Base-by-base conservation (phyloP, 768 basidiomycete species). In the Tricholoma saponaceum region DNA sequence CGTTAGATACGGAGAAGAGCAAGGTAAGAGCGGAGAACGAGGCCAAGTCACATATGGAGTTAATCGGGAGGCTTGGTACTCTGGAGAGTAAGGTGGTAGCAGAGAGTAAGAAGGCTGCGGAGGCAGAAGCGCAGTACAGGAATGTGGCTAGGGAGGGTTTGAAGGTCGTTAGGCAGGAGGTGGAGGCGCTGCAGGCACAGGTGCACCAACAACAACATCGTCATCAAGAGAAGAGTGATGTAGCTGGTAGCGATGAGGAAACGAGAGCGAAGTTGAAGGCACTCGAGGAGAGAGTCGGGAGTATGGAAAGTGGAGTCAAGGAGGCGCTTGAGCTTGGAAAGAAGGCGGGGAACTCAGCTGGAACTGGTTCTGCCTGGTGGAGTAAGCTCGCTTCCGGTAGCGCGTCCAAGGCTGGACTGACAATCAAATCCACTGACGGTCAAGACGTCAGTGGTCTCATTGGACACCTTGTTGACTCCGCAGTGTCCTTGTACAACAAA, bases 381-480 rank as follows among this genome's bases (percentile, higher is more conserved):
- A 80, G 77, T 70, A 90, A 87, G 66, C 69, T 85, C 12, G 78
- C 78, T 13, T 75, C 83, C 0, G 77, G 75, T 26, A 72, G 74
- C 23, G 62, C 60, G 7, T 51, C 61, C 46, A 79, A 78, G 41
- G 71, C 75, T 6, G 76, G 76, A 13, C 58, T 90, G 46, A 83
- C 74, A 28, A 86, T 92, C 78, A 89, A 86, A 69, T 83, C 87
- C 1, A 71, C 82, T 16, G 89, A 90, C 57, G 92, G 92, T 0
- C 83, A 87, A 57, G 92, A 83, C 58, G 75, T 80, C 44, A 86
- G 88, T 0, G 74, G 79, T 12, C 76, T 94, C 58, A 86, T 98
- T 60, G 78, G 78, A 26, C 78, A 84, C 30, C 79, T 97, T 51
- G 90, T 98, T 65, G 86, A 93, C 58, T 74, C 81, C 13, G 88